phyloP scores from a whole-genome alignment of 805 yeast species.

The Grigorovia transvaalensis region DNA sequence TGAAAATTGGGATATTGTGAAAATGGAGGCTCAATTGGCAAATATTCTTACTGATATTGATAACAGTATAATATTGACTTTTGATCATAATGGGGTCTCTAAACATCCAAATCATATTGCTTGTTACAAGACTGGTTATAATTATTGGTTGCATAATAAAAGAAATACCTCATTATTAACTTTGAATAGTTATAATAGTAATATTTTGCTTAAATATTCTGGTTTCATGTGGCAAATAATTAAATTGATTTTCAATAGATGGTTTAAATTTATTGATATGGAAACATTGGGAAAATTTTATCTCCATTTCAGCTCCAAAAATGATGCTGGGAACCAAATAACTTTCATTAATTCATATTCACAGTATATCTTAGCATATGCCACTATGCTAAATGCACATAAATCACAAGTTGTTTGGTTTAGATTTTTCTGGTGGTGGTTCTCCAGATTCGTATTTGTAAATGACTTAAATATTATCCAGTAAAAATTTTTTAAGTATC shows the following conservation, averaged over 20 bases:
- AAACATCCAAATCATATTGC: constrained; percentile 80
- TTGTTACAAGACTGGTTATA: constrained; percentile 39
- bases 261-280: not conserved
- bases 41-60: constrained; percentile 1
- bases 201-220: constrained; percentile 18
- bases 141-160: constrained; percentile 2
- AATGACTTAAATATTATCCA: constrained; percentile 42
- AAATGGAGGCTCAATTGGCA: constrained; percentile 9
- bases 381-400: constrained; percentile 78
- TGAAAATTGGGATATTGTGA: constrained; percentile 46
- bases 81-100: constrained; percentile 77
- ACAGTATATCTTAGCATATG: constrained; percentile 31
- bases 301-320: not conserved
- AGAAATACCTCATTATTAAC: not conserved
- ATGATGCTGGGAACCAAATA: not conserved
- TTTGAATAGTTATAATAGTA: constrained; percentile 4
- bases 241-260: not conserved
- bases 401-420: constrained; percentile 92
- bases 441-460: constrained; percentile 66
- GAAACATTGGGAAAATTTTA: not conserved
- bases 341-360: constrained; percentile 27
- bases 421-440: constrained; percentile 74
- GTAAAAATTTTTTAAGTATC: not conserved
- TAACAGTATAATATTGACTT: constrained; percentile 44
- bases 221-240: constrained; percentile 12